Percentiles rank a stretch among this genome's conserved stretches.
Conservation (phyloP, 768 basidiomycete species). For the Pleurotus eryngii region DNA sequence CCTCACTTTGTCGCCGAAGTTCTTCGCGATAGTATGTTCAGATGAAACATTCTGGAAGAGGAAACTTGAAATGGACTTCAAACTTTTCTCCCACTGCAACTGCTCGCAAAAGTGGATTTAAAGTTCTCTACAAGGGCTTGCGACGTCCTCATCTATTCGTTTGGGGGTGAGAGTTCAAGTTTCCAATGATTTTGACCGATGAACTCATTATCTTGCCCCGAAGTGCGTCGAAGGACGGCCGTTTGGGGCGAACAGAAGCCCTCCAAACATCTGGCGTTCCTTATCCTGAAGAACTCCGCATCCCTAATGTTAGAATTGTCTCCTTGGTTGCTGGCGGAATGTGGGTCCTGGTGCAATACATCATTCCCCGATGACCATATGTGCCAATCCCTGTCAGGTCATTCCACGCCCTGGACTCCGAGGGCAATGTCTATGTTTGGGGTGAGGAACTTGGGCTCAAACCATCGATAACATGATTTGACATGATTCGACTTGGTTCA, state of each 20-base stretch:
- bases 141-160: conserved; percentile 51
- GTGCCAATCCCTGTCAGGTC: conserved; percentile 49
- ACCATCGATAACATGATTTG: conserved; percentile 1
- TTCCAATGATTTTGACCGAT: background rate
- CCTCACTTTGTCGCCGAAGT: conserved; percentile 21
- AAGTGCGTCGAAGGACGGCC: conserved; percentile 60
- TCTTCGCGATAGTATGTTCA: conserved; percentile 55
- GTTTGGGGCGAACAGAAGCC: conserved; percentile 52
- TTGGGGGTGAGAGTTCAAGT: conserved; percentile 40
- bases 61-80: conserved; percentile 67
- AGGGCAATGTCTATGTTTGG: conserved; percentile 77
- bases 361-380: background rate
- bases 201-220: background rate
- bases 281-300: conserved; percentile 58
- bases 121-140: conserved; percentile 72
- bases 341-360: conserved; percentile 35
- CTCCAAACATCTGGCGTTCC: conserved; percentile 45
- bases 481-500: conserved; percentile 22
- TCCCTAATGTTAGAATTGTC: conserved; percentile 65
- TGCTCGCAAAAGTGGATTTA: conserved; percentile 76
- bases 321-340: conserved; percentile 79
- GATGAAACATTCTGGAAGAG: conserved; percentile 83
- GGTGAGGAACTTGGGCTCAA: conserved; percentile 39
- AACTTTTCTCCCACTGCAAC: conserved; percentile 73
- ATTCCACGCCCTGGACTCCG: conserved; percentile 80